Evolutionary conservation across 2,329 filamentous ascomycete species (phyloP).

Genomic region (Lojkania enalia): DNA sequence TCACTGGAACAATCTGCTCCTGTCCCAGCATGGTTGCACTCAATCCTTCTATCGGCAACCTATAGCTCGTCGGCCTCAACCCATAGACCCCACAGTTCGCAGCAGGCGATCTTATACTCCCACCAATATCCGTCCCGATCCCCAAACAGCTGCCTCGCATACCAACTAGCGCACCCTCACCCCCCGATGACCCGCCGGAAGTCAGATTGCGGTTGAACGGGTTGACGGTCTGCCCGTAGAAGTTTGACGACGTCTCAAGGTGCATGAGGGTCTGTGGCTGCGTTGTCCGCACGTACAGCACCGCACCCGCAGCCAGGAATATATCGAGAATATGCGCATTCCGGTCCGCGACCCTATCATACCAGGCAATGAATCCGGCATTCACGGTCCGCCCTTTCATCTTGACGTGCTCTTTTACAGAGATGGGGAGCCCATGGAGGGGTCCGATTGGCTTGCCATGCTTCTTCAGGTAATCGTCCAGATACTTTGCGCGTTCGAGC

Average conservation of each 20-base stretch:
- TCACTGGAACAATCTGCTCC: conserved; percentile 51
- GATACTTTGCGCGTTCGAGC: conserved; percentile 22
- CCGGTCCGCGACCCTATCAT: conserved; percentile 10
- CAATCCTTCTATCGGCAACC: conserved; percentile 46
- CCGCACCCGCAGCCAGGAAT: conserved; percentile 42
- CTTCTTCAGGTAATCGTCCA: conserved; percentile 33
- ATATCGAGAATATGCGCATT: conserved; percentile 25
- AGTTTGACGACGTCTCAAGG: conserved; percentile 54
- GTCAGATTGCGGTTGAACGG: conserved; percentile 57
- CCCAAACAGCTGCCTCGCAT: conserved; percentile 57
- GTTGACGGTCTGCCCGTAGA: conserved; percentile 58
- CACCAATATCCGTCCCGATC: conserved; percentile 61
- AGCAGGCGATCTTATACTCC: conserved; percentile 58
- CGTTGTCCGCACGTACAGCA: conserved; percentile 59
- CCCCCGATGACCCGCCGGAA: conserved; percentile 58
- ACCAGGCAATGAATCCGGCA: conserved; percentile 55
- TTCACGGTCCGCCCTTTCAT: conserved; percentile 54
- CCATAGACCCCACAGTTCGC: conserved; percentile 61
- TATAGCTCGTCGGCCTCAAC: conserved; percentile 51
- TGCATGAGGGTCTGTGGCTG: conserved; percentile 60
- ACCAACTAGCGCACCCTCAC: conserved; percentile 59
- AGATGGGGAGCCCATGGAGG: conserved; percentile 56
- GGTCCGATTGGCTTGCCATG: conserved; percentile 46
- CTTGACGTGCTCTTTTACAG: conserved; percentile 55
- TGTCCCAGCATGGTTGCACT: conserved; percentile 45